A percentile compares a stretch with the other conserved stretches of the same genome.
Evolutionary conservation across 352 stramenopile genomes (phyloP).

Genomic region (Elongisporangium anandrum): DNA sequence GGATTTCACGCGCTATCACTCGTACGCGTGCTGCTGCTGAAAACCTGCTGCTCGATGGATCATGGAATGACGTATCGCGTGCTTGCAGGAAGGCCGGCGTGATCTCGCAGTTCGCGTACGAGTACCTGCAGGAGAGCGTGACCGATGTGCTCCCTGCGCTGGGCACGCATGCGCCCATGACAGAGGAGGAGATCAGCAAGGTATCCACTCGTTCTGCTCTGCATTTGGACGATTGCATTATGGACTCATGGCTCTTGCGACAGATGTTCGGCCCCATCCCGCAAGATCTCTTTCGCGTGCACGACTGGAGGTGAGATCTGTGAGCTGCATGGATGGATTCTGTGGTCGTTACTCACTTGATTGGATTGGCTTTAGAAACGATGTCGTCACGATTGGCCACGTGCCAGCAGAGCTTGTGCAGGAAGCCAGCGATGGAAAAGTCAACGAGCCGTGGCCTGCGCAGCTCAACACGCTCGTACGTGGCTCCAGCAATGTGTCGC

Average conservation of each 20-base stretch:
- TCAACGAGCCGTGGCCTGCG: conserved; percentile 94
- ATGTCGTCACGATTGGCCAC: conserved; percentile 95
- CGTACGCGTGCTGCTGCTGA: conserved; percentile 33
- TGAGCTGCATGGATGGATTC: background rate
- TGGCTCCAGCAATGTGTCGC: background rate
- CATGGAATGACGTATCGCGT: background rate
- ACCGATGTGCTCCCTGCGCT: conserved; percentile 92
- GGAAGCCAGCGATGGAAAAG: conserved; percentile 92
- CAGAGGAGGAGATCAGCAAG: conserved; percentile 86
- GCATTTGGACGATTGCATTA: background rate
- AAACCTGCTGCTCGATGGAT: conserved; percentile 2
- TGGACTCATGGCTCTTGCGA: background rate
- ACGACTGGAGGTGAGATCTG: conserved; percentile 90
- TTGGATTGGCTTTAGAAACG: conserved; percentile 68
- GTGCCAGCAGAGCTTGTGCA: conserved; percentile 90
- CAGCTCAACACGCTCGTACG: conserved; percentile 95
- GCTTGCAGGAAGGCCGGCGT: conserved; percentile 83
- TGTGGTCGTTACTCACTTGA: background rate
- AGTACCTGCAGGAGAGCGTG: conserved; percentile 84
- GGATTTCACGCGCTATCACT: conserved; percentile 96
- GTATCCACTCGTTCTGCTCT: conserved; percentile 13
- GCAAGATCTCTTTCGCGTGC: conserved; percentile 87
- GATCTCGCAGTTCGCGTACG: conserved; percentile 92
- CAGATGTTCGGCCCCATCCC: conserved; percentile 94
- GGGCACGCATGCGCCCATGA: conserved; percentile 97